These are phyloP conservation scores for Fistulinella cinereoalba DNA, from an alignment of 1,284 basidiomycete species.

Conservation along the genomic window DNA sequence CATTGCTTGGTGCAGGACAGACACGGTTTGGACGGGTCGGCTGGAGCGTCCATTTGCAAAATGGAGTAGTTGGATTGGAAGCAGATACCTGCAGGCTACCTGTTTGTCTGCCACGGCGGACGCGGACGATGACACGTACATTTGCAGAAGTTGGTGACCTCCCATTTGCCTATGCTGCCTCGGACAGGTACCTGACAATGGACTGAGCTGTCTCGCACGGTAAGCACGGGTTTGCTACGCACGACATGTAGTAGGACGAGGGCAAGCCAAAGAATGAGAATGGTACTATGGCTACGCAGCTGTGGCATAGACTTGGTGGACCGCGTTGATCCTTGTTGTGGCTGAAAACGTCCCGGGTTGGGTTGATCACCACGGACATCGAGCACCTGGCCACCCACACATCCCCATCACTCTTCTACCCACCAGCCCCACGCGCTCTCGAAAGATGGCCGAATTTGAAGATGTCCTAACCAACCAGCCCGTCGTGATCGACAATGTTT, in stretches of 20 bases:
- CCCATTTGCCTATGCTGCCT: constrained; percentile 67
- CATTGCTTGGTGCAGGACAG: constrained; percentile 92
- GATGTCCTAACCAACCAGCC: constrained; percentile 91
- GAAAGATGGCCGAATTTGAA: constrained; percentile 75
- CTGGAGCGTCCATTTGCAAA: constrained; percentile 75
- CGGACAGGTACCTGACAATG: constrained; percentile 41
- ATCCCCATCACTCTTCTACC: background rate
- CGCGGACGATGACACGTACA: constrained; percentile 42
- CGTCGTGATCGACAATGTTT: constrained; percentile 94
- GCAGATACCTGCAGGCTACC: constrained; percentile 70
- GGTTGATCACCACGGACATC: constrained; percentile 7
- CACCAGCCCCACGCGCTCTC: constrained; percentile 7
- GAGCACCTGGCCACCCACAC: background rate
- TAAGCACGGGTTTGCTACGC: constrained; percentile 18
- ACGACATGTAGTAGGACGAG: constrained; percentile 24
- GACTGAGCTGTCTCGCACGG: constrained; percentile 11
- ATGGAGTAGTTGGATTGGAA: constrained; percentile 87
- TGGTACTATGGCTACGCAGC: constrained; percentile 12
- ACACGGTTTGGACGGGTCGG: constrained; percentile 86
- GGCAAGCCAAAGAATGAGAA: constrained; percentile 15
- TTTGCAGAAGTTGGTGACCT: constrained; percentile 82
- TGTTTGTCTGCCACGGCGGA: constrained; percentile 7
- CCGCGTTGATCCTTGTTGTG: constrained; percentile 10
- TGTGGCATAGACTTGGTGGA: constrained; percentile 19
- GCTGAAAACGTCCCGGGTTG: constrained; percentile 17